Evolutionary conservation across 495 filamentous ascomycete species (phyloP), one percentile per base, ranked within the genome.

Genomic region (Apiosordaria backusii): DNA sequence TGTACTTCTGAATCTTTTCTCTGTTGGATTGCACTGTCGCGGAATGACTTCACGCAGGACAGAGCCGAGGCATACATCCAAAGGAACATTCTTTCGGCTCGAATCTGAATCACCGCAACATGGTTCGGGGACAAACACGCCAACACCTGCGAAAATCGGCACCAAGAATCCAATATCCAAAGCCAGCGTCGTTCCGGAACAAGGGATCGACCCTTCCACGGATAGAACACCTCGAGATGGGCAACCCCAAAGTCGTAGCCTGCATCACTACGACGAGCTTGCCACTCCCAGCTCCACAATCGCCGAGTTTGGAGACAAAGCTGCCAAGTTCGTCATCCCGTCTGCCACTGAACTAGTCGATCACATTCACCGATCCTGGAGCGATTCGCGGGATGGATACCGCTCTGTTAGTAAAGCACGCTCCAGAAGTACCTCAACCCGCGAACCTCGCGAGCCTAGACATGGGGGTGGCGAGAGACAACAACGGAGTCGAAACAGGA

Each of bases 261-360:
- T 18, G 9, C 35, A 45, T 45, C 35, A 45, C 10, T 45, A 66
- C 18, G 65, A 67, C 23, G 65, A 67, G 22, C 65, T 60, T 18
- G 22, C 22, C 2, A 67, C 65, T 1, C 65, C 65, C 29, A 67
- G 65, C 22, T 67, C 65, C 29, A 63, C 54, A 1, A 57, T 67
- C 13, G 65, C 62, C 2, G 65, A 67, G 23, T 63, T 67, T 25
- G 65, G 65, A 21, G 65, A 67, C 15, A 22, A 62, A 23, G 22
- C 26, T 13, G 59, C 19, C 0, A 50, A 27, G 16, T 45, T 13
- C 4, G 19, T 7, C 29, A 50, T 66, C 21, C 64, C 58, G 6
- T 63, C 65, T 13, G 60, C 65, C 16, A 60, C 60, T 1, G 25
- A 58, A n/a, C 52, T 67, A 6, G 60, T 67, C 19, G 15, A 62